phyloP scores from a whole-genome alignment of 768 basidiomycete species.

The Leccinum pellstonianum region DNA sequence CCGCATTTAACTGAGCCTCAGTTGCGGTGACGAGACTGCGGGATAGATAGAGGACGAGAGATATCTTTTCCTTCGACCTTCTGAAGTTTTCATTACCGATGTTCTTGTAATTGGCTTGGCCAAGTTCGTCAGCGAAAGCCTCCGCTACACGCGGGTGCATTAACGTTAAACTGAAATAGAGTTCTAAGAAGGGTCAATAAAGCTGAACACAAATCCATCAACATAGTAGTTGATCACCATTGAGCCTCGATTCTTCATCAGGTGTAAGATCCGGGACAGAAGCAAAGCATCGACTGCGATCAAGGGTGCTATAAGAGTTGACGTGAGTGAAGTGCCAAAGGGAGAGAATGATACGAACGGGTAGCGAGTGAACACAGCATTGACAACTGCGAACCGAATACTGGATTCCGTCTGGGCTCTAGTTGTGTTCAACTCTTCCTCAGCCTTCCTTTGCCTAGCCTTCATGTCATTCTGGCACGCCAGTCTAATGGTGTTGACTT shows the following conservation, averaged over 20 bases:
- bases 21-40: constrained; percentile 14
- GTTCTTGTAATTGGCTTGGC: constrained; percentile 12
- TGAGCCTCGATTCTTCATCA: constrained; percentile 16
- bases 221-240: constrained; percentile 2
- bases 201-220: not conserved
- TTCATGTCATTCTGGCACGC: not conserved
- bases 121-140: constrained; percentile 20
- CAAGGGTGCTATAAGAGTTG: constrained; percentile 14
- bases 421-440: constrained; percentile 12
- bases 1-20: constrained; percentile 11
- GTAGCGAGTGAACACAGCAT: constrained; percentile 29
- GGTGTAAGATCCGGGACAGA: constrained; percentile 13
- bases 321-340: not conserved
- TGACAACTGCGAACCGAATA: constrained; percentile 24
- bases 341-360: constrained; percentile 11
- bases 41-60: constrained; percentile 18
- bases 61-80: constrained; percentile 25
- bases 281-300: constrained; percentile 17
- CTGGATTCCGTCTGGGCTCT: constrained; percentile 15
- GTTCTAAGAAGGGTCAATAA: constrained; percentile 9
- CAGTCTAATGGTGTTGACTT: constrained; percentile 11
- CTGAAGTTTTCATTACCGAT: constrained; percentile 21
- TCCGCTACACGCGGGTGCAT: constrained; percentile 23
- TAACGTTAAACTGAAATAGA: constrained; percentile 14
- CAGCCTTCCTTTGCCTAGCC: constrained; percentile 13